Percentiles rank a stretch among this genome's conserved stretches.
Evolutionary conservation across 805 yeast species (phyloP).

Genomic region (Saturnispora zaruensis): DNA sequence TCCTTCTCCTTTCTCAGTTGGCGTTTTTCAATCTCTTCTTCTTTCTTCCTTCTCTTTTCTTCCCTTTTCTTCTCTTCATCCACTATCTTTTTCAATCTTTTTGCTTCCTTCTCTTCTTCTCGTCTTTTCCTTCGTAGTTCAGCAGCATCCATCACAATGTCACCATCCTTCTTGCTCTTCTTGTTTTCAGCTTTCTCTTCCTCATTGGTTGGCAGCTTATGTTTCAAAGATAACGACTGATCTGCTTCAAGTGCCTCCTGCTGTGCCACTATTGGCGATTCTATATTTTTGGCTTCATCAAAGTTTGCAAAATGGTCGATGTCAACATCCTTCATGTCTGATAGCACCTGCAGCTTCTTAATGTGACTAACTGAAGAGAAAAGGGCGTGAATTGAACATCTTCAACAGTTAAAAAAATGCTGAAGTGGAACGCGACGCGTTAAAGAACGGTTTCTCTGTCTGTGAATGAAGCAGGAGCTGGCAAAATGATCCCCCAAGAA

Average conservation of each 20-base stretch:
- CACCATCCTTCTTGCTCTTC: background rate
- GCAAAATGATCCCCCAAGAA: background rate
- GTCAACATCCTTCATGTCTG: background rate
- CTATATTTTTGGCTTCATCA: background rate
- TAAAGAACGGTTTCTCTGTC: background rate
- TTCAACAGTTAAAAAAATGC: background rate
- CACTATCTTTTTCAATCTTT: background rate
- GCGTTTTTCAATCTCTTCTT: slow-evolving; percentile 11
- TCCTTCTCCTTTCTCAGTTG: slow-evolving; percentile 11
- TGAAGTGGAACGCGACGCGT: slow-evolving; percentile 3
- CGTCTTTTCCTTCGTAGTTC: background rate
- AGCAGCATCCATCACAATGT: background rate
- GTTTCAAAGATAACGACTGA: background rate
- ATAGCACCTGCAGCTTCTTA: background rate
- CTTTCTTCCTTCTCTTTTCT: slow-evolving; percentile 8
- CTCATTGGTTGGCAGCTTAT: background rate
- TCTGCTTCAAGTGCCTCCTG: background rate
- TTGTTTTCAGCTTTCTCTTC: background rate
- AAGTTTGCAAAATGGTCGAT: background rate
- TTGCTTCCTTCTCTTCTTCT: slow-evolving; percentile 2
- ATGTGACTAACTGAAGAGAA: background rate
- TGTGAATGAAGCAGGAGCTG: background rate
- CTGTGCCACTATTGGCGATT: background rate
- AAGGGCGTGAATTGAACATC: background rate
- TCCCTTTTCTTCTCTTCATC: slow-evolving; percentile 13